These are phyloP conservation scores for Tieghemostelium lacteum DNA, from an alignment of 78 protist genomes.

Conservation along the genomic window DNA sequence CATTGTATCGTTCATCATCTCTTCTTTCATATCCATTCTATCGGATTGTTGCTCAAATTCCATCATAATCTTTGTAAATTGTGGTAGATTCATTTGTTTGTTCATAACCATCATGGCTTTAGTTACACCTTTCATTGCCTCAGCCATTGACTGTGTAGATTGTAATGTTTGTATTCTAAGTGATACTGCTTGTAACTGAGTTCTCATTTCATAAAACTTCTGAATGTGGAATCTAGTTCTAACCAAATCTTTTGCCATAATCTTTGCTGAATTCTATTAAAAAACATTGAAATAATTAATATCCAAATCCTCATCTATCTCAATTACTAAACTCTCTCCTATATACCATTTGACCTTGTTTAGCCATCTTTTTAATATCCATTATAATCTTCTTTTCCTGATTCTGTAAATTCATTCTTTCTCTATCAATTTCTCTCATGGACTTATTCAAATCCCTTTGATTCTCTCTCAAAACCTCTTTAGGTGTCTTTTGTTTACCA, in stretches of 20 bases:
- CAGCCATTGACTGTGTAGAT: conserved; percentile 89
- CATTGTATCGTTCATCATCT: conserved; percentile 96
- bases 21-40: conserved; percentile 95
- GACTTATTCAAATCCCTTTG: conserved; percentile 92
- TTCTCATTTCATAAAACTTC: conserved; percentile 91
- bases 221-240: conserved; percentile 88
- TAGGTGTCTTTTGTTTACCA: conserved; percentile 85
- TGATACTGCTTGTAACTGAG: conserved; percentile 92
- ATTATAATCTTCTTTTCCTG: conserved; percentile 89
- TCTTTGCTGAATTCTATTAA: conserved; percentile 81
- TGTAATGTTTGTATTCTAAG: conserved; percentile 92
- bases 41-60: conserved; percentile 96
- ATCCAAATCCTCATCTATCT: neutral
- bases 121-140: conserved; percentile 94
- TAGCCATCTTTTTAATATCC: conserved; percentile 94
- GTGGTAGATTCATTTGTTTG: conserved; percentile 89
- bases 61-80: conserved; percentile 95
- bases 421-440: conserved; percentile 96
- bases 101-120: conserved; percentile 94
- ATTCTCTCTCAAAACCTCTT: conserved; percentile 91
- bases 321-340: neutral
- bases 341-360: conserved; percentile 88
- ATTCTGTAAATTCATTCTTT: conserved; percentile 82
- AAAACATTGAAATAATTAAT: neutral
- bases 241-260: conserved; percentile 98